Evolutionary conservation across 2,329 filamentous ascomycete species (phyloP).

Genomic region (Penicillium psychrosexuale): DNA sequence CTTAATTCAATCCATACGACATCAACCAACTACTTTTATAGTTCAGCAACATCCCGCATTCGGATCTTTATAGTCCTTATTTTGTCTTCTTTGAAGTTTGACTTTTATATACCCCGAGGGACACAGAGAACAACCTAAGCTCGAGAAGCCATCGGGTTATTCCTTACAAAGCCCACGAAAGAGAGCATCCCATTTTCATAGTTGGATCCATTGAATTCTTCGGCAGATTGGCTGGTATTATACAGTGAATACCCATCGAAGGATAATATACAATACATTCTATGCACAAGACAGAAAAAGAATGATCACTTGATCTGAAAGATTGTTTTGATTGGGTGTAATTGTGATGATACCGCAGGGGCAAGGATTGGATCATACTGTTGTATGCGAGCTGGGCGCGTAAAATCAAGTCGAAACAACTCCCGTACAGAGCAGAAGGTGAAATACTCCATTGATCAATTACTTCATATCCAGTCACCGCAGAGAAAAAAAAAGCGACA

Average conservation of each 20-base stretch:
- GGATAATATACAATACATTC: not conserved
- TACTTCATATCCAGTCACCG: not conserved
- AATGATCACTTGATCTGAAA: not conserved
- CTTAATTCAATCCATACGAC: not conserved
- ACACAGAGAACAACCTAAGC: not conserved
- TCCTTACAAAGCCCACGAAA: not conserved
- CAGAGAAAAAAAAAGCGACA: not conserved
- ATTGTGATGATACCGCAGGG: not conserved
- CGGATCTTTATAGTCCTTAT: not conserved
- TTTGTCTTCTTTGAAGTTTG: not conserved
- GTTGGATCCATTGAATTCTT: not conserved
- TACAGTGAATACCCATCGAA: not conserved
- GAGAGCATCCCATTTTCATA: not conserved
- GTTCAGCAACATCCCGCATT: not conserved
- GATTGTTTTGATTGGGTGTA: not conserved
- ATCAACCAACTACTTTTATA: not conserved
- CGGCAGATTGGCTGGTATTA: not conserved
- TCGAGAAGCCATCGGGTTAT: not conserved
- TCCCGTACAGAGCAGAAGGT: not conserved
- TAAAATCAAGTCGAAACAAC: not conserved
- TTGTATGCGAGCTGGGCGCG: not conserved
- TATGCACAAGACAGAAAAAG: not conserved
- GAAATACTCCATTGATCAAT: not conserved
- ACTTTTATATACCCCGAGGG: too few species aligned
- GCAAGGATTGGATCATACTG: not conserved